Base-by-base conservation (phyloP, 176 grass and related monocot genomes). In the Ampelocalamus luodianensis region DNA sequence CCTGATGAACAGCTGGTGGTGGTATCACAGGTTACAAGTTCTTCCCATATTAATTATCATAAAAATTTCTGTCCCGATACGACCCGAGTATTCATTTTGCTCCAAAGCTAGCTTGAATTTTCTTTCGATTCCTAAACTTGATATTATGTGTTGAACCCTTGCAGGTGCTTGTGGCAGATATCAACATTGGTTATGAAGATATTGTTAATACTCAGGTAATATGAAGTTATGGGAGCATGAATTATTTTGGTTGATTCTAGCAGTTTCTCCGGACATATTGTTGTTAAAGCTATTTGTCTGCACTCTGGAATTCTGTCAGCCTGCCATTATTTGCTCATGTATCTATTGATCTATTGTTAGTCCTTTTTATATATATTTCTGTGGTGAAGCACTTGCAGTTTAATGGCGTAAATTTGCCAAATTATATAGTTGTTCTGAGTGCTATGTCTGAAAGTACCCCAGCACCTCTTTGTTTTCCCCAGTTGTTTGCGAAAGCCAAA, bases 161-260 rank as follows among this genome's bases (percentile, higher is more conserved):
- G 23, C 68, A 98, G 96, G 93, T 96, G 64, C 96, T 98, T 91
- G 96, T 94, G 14, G 88, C 96, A 77, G 93, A 98, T 87, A 96
- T 98, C 72, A 98, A 96, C 80, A 98, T 98, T 4, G 93, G 93
- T 70, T 98, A 98, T 84, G 96, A 98, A 88, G 93, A 95, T 6
- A 98, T 96, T 81, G 96, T 94, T 43, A 98, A 98, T 80, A 98
- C 90, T 79, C 95, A 97, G 93, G 92, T 97, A 84, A 85, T 69
- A 66, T 43, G 75, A 49, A 77, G 8, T 23, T 85, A 11, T 87
- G 34, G 37, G 24, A 48, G 36, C 68, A 78, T 79, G 65, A 3
- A 27, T 66, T 73, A 26, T 72, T 45, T 14, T 29, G 16, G 54
- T 42, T 75, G 10, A 83, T 73, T 72, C 26, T 55, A 64, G 34